Evolutionary conservation across 208 protist genomes (phyloP), one percentile per base, ranked within the genome.

Genomic region (Leishmania mexicana): DNA sequence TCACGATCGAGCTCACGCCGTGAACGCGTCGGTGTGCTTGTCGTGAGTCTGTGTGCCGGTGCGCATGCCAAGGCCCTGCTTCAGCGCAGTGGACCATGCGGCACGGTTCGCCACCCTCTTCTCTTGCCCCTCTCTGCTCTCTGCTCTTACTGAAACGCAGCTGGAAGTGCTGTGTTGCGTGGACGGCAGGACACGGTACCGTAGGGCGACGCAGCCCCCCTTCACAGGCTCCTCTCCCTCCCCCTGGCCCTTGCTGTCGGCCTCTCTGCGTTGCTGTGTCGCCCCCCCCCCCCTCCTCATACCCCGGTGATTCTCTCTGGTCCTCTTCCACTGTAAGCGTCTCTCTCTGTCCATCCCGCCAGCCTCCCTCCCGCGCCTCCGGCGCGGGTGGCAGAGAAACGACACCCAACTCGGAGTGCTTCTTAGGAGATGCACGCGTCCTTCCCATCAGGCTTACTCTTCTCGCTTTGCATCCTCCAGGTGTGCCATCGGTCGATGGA

Each of bases 1-100:
- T 97, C 76, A 88, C 90, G 58, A 64, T 83, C 5, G 83, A 87
- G 58, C 78, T 84, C 57, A 80, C 68, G 21, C 62, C 79, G 47
- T 87, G 67, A 71, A 15, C 6, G 49, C 42, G 31, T 21, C 45
- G 49, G 38, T 6, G 49, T 2, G 5, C 10, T 28, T 60, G 49
- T 62, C 68, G 31, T 60, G n/a, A 19, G n/a, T 42, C 4, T 45
- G 49, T 45, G 31, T 15, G n/a, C 7, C 57, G 64, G 8, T 49
- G 82, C 38, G 72, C 10, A 8, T 47, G 15, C 17, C 8, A 73
- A 17, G 35, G 42, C 7, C 7, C 42, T n/a, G 21, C 40, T 31
- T 73, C 40, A 28, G 31, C 40, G 21, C 8, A 21, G 7, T 49
- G 38, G 1, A 2, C 8, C 68, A 73, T 73, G 68, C 24, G 40